A percentile compares a stretch with the other conserved stretches of the same genome.
Evolutionary conservation across 768 basidiomycete genomes (phyloP).

Genomic region (Xerocomus brunneocitrinus): DNA sequence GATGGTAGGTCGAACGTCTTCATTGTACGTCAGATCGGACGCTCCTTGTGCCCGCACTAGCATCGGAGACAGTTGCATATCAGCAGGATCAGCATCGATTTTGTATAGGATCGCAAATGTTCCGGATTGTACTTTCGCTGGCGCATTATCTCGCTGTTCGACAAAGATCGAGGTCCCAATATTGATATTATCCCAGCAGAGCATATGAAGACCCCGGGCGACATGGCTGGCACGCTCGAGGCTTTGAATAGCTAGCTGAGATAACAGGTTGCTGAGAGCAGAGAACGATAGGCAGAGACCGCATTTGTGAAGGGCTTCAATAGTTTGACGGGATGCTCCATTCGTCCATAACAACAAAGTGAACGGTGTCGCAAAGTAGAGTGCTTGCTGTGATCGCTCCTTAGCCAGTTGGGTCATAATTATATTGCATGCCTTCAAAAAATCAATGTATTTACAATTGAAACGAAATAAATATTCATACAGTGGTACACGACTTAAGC

Average conservation of each 20-base stretch:
- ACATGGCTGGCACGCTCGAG: not conserved
- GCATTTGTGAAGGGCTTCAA: not conserved
- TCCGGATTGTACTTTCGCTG: not conserved
- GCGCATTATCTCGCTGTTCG: not conserved
- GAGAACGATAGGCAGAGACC: not conserved
- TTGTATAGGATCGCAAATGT: not conserved
- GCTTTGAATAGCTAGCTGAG: not conserved
- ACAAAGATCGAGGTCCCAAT: not conserved
- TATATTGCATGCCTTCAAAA: constrained; percentile 2
- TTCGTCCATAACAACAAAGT: not conserved
- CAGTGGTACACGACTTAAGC: not conserved
- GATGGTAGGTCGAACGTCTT: not conserved
- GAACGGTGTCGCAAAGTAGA: not conserved
- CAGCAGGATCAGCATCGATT: not conserved
- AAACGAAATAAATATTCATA: not conserved
- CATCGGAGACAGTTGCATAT: not conserved
- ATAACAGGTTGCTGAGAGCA: not conserved
- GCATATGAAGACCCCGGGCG: not conserved
- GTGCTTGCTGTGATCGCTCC: not conserved
- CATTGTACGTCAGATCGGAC: not conserved
- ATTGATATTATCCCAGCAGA: constrained; percentile 2
- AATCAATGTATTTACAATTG: not conserved
- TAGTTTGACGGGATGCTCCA: not conserved
- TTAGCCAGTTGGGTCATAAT: constrained; percentile 1
- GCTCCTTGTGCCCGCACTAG: not conserved